phyloP scores from a whole-genome alignment of 163 green algal species.

The Scenedesmus sp. region DNA sequence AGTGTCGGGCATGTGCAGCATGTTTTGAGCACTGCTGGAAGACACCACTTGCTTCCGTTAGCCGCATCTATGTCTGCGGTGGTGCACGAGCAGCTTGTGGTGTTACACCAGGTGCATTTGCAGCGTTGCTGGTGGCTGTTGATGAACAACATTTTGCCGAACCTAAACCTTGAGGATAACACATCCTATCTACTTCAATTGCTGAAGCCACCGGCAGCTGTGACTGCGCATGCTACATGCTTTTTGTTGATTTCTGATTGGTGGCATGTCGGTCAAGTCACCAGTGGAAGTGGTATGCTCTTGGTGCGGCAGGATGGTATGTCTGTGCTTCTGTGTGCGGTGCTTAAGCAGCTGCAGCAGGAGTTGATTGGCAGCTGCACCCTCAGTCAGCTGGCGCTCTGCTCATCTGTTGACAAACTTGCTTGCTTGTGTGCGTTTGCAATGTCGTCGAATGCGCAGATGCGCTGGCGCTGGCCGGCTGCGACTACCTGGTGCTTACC shows the following conservation, averaged over 20 bases:
- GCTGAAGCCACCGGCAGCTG: slow-evolving; percentile 2
- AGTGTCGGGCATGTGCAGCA: too few relatives aligned
- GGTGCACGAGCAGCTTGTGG: not conserved
- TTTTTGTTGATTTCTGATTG: too few relatives aligned
- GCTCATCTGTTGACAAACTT: not conserved
- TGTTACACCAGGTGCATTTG: not conserved
- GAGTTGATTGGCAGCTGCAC: not conserved
- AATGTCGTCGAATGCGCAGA: slow-evolving; percentile 60
- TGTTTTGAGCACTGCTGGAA: too few relatives aligned
- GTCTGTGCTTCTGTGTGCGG: too few relatives aligned
- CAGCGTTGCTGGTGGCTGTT: not conserved
- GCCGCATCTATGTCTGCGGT: too few relatives aligned
- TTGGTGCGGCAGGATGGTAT: too few relatives aligned
- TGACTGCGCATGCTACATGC: too few relatives aligned
- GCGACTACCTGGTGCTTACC: slow-evolving; percentile 86
- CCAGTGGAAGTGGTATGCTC: too few relatives aligned
- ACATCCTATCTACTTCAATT: not conserved
- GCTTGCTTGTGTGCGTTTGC: not conserved
- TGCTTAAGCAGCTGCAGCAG: not conserved
- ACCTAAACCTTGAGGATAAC: slow-evolving; percentile 19
- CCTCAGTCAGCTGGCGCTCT: too few relatives aligned
- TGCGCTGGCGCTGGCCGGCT: slow-evolving; percentile 80
- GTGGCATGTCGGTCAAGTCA: too few relatives aligned
- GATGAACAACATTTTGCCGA: slow-evolving; percentile 16
- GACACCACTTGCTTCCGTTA: too few relatives aligned